Conservation (phyloP, 2,329 filamentous ascomycete species). For the Aspergillus cejpii region DNA sequence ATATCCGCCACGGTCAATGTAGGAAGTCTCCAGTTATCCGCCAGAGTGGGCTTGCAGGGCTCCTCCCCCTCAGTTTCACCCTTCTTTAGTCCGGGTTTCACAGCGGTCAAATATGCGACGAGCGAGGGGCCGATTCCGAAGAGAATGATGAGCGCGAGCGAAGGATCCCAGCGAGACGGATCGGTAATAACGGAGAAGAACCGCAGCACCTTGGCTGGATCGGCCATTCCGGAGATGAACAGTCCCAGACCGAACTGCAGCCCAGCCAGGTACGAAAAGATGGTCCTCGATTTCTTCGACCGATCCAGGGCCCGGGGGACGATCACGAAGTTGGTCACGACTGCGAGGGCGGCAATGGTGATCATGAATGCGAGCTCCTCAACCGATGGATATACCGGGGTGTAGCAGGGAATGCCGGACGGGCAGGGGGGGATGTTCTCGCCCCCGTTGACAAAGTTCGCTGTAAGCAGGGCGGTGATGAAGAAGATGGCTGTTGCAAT, state of each 20-base stretch:
- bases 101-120: conserved; percentile 25
- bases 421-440: conserved; percentile 38
- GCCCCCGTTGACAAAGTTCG: conserved; percentile 31
- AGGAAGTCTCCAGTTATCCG: conserved; percentile 39
- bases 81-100: conserved; percentile 24
- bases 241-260: conserved; percentile 48
- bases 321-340: conserved; percentile 30
- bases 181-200: conserved; percentile 46
- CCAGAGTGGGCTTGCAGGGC: conserved; percentile 36
- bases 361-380: conserved; percentile 33
- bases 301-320: conserved; percentile 26
- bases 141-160: conserved; percentile 44
- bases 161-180: conserved; percentile 45
- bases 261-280: conserved; percentile 43
- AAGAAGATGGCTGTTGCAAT: conserved; percentile 45
- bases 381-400: conserved; percentile 38
- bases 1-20: conserved; percentile 43
- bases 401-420: conserved; percentile 42
- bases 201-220: conserved; percentile 45
- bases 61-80: conserved; percentile 18
- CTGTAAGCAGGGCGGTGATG: conserved; percentile 39
- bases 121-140: conserved; percentile 47
- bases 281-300: conserved; percentile 28
- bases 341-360: conserved; percentile 24
- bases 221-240: conserved; percentile 47